phyloP scores from a whole-genome alignment of 352 stramenopile species.

The Aphanomyces invadans region DNA sequence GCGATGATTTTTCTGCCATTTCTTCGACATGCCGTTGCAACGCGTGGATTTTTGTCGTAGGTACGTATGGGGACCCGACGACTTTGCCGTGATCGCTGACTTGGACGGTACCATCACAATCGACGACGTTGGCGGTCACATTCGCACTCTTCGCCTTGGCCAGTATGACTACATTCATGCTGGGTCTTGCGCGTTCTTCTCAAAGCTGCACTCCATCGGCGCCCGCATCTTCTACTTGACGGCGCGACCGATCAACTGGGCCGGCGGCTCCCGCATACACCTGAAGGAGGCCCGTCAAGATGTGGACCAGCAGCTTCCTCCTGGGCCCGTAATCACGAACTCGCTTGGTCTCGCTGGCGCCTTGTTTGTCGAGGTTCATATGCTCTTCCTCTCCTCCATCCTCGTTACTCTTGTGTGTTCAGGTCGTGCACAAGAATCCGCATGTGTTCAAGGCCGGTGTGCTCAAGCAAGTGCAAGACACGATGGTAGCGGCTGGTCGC shows the following conservation, averaged over 20 bases:
- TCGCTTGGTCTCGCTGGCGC: constrained; percentile 20
- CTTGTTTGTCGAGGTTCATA: constrained; percentile 22
- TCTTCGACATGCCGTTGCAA: too few species aligned
- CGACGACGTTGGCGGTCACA: constrained; percentile 24
- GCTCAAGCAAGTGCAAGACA: constrained; percentile 13
- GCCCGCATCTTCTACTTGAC: constrained; percentile 25
- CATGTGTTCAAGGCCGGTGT: constrained; percentile 24
- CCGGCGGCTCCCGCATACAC: constrained; percentile 15
- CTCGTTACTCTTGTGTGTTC: too few species aligned
- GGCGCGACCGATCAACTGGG: constrained; percentile 24
- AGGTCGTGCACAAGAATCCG: constrained; percentile 25
- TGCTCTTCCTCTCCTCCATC: too few species aligned
- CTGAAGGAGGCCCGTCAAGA: constrained; percentile 23
- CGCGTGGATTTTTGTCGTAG: too few species aligned
- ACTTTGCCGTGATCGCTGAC: constrained; percentile 24
- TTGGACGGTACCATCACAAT: constrained; percentile 26
- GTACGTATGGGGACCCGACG: constrained; percentile 24
- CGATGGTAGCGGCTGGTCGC: constrained; percentile 11
- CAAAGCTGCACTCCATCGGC: constrained; percentile 18
- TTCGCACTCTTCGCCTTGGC: constrained; percentile 23
- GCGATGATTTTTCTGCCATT: too few species aligned
- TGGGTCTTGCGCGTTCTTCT: constrained; percentile 20
- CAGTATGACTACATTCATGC: constrained; percentile 26
- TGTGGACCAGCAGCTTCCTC: background rate
- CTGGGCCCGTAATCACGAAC: constrained; percentile 23